Evolutionary conservation across 371 early-diverging fungal genomes (phyloP).

Genomic region (Mucor lusitanicus): DNA sequence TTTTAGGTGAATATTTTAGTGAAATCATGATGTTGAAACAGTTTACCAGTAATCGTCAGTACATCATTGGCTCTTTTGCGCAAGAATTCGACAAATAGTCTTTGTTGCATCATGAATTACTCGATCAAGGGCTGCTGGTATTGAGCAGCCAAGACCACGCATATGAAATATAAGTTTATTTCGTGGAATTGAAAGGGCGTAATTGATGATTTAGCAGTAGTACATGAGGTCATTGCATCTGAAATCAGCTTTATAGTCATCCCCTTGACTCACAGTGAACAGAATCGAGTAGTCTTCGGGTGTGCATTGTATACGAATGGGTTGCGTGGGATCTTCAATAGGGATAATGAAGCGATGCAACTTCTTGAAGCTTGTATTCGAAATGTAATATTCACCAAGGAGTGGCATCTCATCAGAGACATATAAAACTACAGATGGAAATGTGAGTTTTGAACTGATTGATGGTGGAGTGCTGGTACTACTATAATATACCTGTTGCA

Average conservation of each 20-base stretch:
- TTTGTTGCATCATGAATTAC: too few species aligned
- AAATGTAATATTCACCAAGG: neutral
- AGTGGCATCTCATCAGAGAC: neutral
- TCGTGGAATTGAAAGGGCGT: too few species aligned
- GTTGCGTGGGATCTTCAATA: neutral
- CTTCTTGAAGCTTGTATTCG: neutral
- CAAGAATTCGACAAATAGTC: too few species aligned
- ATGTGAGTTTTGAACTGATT: neutral
- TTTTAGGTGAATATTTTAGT: neutral
- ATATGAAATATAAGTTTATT: too few species aligned
- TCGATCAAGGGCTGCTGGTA: too few species aligned
- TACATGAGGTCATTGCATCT: neutral
- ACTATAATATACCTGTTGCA: neutral
- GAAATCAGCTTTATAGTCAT: neutral
- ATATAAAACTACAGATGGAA: neutral
- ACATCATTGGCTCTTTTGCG: neutral
- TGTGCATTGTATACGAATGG: neutral
- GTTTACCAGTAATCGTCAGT: neutral
- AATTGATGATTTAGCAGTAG: neutral
- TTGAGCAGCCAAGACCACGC: too few species aligned
- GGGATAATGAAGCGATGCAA: conserved; percentile 1
- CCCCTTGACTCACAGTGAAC: neutral
- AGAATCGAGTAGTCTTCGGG: neutral
- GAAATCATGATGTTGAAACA: neutral
- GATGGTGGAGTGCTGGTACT: neutral